phyloP scores from a whole-genome alignment of 2,329 filamentous ascomycete species.

The Lasiodiplodia sp. region DNA sequence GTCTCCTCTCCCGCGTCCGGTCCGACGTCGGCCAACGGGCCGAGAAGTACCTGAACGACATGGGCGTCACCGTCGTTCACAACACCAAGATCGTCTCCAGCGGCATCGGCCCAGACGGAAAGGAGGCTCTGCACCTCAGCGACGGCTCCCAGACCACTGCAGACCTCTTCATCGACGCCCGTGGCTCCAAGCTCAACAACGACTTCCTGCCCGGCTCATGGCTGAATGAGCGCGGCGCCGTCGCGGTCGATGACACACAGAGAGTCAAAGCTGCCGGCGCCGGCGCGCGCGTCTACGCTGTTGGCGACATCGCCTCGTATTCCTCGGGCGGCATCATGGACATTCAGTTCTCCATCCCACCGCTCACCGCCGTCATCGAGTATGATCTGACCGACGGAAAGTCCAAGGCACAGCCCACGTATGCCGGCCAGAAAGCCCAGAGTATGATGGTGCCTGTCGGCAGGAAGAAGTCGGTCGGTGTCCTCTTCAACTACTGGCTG shows the following conservation, averaged over 20 bases:
- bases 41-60: slow-evolving; percentile 37
- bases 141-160: slow-evolving; percentile 57
- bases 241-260: slow-evolving; percentile 34
- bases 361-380: slow-evolving; percentile 16
- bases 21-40: slow-evolving; percentile 35
- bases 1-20: slow-evolving; percentile 38
- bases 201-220: slow-evolving; percentile 37
- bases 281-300: slow-evolving; percentile 39
- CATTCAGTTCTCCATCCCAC: slow-evolving; percentile 38
- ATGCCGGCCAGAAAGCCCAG: slow-evolving; percentile 6
- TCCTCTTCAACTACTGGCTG: slow-evolving; percentile 3
- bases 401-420: slow-evolving; percentile 1
- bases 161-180: slow-evolving; percentile 43
- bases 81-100: slow-evolving; percentile 36
- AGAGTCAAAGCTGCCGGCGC: slow-evolving; percentile 32
- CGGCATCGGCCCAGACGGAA: slow-evolving; percentile 48
- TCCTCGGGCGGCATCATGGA: slow-evolving; percentile 39
- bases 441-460: slow-evolving; percentile 8
- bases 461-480: slow-evolving; percentile 13
- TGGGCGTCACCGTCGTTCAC: slow-evolving; percentile 40
- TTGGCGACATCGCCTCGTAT: slow-evolving; percentile 45
- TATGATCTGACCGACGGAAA: slow-evolving; percentile 12
- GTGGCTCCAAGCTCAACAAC: slow-evolving; percentile 39
- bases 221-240: slow-evolving; percentile 38
- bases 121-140: slow-evolving; percentile 54